A percentile compares a stretch with the other conserved stretches of the same genome.
Evolutionary conservation across 164 flowering plant genomes (phyloP).

Genomic region (Houttuynia cordata): DNA sequence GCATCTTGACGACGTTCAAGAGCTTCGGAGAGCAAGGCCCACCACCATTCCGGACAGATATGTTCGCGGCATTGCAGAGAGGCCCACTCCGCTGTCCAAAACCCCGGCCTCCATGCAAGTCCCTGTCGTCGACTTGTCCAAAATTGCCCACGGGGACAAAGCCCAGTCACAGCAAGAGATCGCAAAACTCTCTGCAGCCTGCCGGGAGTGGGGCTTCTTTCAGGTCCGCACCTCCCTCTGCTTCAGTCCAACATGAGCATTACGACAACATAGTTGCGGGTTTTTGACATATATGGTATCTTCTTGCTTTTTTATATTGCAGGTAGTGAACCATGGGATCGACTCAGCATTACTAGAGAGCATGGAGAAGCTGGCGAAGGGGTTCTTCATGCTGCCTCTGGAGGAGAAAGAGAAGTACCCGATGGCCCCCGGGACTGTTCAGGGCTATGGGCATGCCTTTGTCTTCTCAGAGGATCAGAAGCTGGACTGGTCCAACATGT

Average conservation of each 20-base stretch:
- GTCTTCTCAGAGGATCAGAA: constrained; percentile 88
- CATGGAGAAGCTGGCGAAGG: constrained; percentile 51
- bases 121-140: constrained; percentile 58
- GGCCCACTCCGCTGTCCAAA: constrained; percentile 24
- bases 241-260: no score
- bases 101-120: constrained; percentile 18
- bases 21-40: constrained; percentile 37
- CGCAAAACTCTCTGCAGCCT: constrained; percentile 37
- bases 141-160: constrained; percentile 24
- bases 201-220: constrained; percentile 90
- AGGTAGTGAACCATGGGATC: constrained; percentile 83
- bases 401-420: constrained; percentile 77
- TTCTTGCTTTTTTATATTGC: background rate
- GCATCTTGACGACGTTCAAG: constrained; percentile 77
- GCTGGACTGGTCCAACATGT: constrained; percentile 96
- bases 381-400: constrained; percentile 69
- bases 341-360: constrained; percentile 34
- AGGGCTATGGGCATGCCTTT: constrained; percentile 92
- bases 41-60: constrained; percentile 50
- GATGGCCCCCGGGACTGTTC: constrained; percentile 76
- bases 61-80: constrained; percentile 44
- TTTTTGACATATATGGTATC: background rate
- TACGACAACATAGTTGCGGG: background rate
- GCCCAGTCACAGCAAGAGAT: constrained; percentile 30
- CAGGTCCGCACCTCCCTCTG: constrained; percentile 30